These are phyloP conservation scores for Colletotrichum orbiculare DNA, from an alignment of 2,329 filamentous ascomycete species.

Conservation along the genomic window DNA sequence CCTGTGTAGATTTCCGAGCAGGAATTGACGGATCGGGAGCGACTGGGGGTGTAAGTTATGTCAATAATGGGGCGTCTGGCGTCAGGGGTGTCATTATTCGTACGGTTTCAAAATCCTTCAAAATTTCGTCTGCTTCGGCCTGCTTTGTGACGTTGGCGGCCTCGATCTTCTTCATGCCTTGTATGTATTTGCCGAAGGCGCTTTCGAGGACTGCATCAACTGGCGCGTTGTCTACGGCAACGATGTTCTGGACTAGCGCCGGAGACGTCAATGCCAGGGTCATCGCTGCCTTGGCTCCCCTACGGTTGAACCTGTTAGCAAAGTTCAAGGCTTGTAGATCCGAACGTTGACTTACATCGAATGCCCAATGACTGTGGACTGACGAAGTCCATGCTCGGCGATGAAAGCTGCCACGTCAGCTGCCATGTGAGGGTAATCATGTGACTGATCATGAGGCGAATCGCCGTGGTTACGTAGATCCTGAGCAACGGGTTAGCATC, in stretches of 20 bases:
- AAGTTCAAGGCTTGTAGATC: not conserved
- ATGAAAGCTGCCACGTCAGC: conserved; percentile 87
- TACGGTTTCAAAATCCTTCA: conserved; percentile 78
- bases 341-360: conserved; percentile 74
- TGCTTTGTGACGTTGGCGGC: conserved; percentile 73
- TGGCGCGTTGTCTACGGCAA: conserved; percentile 93
- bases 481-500: conserved; percentile 52
- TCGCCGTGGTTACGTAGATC: conserved; percentile 95
- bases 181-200: conserved; percentile 83
- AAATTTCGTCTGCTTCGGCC: conserved; percentile 82
- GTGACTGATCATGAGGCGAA: conserved; percentile 79
- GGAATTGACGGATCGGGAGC: conserved; percentile 85
- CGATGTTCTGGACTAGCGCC: conserved; percentile 73
- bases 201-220: conserved; percentile 80
- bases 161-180: conserved; percentile 86
- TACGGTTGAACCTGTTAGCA: conserved; percentile 43
- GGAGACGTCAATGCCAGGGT: conserved; percentile 80
- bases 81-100: conserved; percentile 25
- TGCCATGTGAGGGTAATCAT: conserved; percentile 87
- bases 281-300: conserved; percentile 95
- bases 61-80: too few species aligned
- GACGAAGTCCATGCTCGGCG: conserved; percentile 72
- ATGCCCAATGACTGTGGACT: conserved; percentile 87
- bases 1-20: conserved; percentile 85
- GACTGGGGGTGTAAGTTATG: conserved; percentile 54